Percentiles rank a stretch among this genome's conserved stretches.
Conservation (phyloP, 108 stramenopile species). For the Cyclotella choctawhatcheeana region DNA sequence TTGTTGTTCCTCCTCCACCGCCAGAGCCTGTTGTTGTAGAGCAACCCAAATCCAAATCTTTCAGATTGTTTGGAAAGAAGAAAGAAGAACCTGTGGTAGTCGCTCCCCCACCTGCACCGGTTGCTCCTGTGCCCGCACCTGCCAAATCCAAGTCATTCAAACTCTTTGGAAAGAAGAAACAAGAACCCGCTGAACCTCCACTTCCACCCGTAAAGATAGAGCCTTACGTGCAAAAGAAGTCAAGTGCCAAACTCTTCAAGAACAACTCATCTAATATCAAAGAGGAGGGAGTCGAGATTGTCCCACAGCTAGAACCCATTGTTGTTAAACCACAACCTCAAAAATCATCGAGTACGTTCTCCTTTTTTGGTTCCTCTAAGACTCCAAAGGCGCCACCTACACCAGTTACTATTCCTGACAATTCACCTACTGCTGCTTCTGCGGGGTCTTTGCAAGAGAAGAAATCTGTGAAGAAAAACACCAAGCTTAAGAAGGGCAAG, state of each 20-base stretch:
- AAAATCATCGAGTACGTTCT: not conserved
- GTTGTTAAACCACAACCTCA: not conserved
- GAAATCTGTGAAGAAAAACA: not conserved
- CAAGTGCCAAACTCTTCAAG: not conserved
- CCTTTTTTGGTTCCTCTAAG: not conserved
- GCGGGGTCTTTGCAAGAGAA: not conserved
- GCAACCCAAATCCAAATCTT: not conserved
- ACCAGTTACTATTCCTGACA: not conserved
- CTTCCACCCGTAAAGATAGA: not conserved
- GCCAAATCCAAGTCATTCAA: not conserved
- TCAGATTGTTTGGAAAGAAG: slow-evolving; percentile 4
- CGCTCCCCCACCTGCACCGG: not conserved
- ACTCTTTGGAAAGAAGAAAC: not conserved
- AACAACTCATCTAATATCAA: not conserved
- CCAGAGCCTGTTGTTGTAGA: not conserved
- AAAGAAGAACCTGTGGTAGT: slow-evolving; percentile 2
- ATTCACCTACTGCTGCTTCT: not conserved
- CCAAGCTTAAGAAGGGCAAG: slow-evolving; percentile 1
- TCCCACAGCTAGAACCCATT: not conserved
- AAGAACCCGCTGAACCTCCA: not conserved
- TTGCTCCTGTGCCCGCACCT: not conserved
- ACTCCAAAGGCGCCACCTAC: not conserved
- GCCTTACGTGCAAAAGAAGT: not conserved
- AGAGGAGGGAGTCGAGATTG: slow-evolving; percentile 6
- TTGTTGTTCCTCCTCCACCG: not conserved